phyloP scores from a whole-genome alignment of 306 rosid species.

The Gynostemma pentaphyllum region DNA sequence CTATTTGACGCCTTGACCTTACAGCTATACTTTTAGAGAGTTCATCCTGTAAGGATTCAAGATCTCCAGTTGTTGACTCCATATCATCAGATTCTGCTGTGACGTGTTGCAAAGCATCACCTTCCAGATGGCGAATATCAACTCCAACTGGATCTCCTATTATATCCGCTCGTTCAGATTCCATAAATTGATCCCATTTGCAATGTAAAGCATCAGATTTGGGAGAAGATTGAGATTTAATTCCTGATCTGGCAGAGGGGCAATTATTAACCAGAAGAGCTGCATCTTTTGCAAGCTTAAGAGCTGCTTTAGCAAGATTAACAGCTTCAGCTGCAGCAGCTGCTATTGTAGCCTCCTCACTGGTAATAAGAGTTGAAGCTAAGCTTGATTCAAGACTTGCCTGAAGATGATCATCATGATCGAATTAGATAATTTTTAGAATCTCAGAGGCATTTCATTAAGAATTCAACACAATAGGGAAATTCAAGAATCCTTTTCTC shows the following conservation, averaged over 20 bases:
- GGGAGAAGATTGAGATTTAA: constrained; percentile 18
- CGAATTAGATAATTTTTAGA: constrained; percentile 9
- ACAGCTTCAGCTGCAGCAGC: constrained; percentile 93
- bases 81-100: constrained; percentile 34
- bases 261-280: constrained; percentile 37
- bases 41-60: constrained; percentile 37
- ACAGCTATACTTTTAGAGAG: constrained; percentile 43
- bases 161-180: constrained; percentile 28
- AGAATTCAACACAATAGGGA: too few species aligned
- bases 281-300: constrained; percentile 74
- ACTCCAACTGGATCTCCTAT: constrained; percentile 26
- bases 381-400: constrained; percentile 45
- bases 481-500: too few species aligned
- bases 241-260: constrained; percentile 20
- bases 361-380: constrained; percentile 52
- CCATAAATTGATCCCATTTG: constrained; percentile 45
- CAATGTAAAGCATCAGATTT: constrained; percentile 31
- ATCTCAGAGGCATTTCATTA: too few species aligned
- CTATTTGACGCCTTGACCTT: constrained; percentile 72
- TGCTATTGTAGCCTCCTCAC: constrained; percentile 75
- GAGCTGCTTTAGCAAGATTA: constrained; percentile 85
- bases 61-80: constrained; percentile 53
- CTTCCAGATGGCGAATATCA: constrained; percentile 29
- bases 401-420: constrained; percentile 27
- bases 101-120: constrained; percentile 12